These are phyloP conservation scores for Fusarium denticulatum DNA, from an alignment of 2,329 filamentous ascomycete species.

Conservation along the genomic window DNA sequence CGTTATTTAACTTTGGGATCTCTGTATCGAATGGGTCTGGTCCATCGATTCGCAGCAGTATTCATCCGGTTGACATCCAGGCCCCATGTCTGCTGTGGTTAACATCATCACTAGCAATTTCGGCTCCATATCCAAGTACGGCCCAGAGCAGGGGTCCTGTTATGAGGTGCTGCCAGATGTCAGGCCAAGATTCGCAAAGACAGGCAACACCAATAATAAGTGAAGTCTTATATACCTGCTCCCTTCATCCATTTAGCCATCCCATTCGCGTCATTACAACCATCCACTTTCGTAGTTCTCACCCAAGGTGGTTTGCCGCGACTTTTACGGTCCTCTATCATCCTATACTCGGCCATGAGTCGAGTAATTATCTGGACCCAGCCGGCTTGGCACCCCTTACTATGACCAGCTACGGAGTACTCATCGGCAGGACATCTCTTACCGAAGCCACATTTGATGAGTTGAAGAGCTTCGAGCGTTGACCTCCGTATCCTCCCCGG, in stretches of 20 bases:
- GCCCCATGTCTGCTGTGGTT: slow-evolving; percentile 1
- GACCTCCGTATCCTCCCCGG: slow-evolving; percentile 11
- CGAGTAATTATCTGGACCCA: slow-evolving; percentile 13
- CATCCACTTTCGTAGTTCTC: slow-evolving; percentile 16
- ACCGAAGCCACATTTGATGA: slow-evolving; percentile 2
- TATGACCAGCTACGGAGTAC: background rate
- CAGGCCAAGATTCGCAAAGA: slow-evolving; percentile 17
- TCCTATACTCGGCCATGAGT: slow-evolving; percentile 23
- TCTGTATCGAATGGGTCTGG: background rate
- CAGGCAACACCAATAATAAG: slow-evolving; percentile 24
- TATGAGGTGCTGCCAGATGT: slow-evolving; percentile 11
- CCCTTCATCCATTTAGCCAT: background rate
- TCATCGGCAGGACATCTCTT: background rate
- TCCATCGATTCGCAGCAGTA: background rate
- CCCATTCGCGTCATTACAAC: background rate
- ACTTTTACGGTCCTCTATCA: background rate
- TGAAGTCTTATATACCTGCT: slow-evolving; percentile 20
- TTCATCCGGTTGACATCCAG: slow-evolving; percentile 5
- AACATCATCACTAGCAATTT: slow-evolving; percentile 17
- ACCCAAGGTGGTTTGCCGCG: slow-evolving; percentile 22
- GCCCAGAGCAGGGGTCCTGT: slow-evolving; percentile 7
- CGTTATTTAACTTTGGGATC: slow-evolving; percentile 2
- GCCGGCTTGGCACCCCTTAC: slow-evolving; percentile 32
- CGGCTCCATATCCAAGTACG: slow-evolving; percentile 6
- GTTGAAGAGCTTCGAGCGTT: slow-evolving; percentile 6